Percentiles rank a stretch among this genome's conserved stretches.
These are phyloP conservation scores for Lipomyces yarrowii DNA, from an alignment of 1,139 yeast species.

Conservation along the genomic window DNA sequence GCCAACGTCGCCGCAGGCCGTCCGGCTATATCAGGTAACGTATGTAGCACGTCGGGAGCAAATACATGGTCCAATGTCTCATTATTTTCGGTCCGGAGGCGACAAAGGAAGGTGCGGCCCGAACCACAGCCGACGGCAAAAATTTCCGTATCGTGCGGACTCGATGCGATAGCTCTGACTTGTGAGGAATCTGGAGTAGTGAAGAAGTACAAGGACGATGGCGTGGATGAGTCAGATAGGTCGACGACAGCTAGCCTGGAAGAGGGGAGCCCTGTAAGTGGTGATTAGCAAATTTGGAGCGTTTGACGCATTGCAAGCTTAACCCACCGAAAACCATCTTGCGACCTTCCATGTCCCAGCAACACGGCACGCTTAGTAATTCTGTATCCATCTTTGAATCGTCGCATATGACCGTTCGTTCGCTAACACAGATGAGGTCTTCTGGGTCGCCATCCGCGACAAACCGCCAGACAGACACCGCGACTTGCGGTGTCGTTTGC, in stretches of 20 bases:
- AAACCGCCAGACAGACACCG: constrained; percentile 25
- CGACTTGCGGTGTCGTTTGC: constrained; percentile 19
- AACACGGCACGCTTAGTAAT: constrained; percentile 1
- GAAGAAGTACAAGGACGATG: constrained; percentile 1
- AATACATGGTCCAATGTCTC: background rate
- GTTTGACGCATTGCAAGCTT: too few relatives aligned
- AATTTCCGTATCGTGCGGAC: constrained; percentile 22
- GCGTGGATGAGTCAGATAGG: background rate
- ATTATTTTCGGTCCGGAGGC: background rate
- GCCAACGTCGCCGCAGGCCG: constrained; percentile 18
- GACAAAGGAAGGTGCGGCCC: constrained; percentile 19
- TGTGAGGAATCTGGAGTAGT: constrained; percentile 18
- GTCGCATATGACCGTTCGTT: constrained; percentile 16
- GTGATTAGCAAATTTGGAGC: background rate
- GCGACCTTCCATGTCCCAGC: constrained; percentile 22
- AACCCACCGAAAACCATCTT: constrained; percentile 1
- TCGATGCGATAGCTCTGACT: constrained; percentile 16
- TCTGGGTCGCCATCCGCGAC: constrained; percentile 17
- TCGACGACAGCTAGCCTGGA: background rate
- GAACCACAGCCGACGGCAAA: constrained; percentile 25
- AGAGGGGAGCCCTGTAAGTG: background rate
- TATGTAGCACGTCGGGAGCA: constrained; percentile 14
- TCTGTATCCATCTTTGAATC: background rate
- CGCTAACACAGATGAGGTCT: constrained; percentile 22
- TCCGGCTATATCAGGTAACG: constrained; percentile 15